Conservation (phyloP, 164 flowering plant genomes). For the Cinnamomum micranthum region DNA sequence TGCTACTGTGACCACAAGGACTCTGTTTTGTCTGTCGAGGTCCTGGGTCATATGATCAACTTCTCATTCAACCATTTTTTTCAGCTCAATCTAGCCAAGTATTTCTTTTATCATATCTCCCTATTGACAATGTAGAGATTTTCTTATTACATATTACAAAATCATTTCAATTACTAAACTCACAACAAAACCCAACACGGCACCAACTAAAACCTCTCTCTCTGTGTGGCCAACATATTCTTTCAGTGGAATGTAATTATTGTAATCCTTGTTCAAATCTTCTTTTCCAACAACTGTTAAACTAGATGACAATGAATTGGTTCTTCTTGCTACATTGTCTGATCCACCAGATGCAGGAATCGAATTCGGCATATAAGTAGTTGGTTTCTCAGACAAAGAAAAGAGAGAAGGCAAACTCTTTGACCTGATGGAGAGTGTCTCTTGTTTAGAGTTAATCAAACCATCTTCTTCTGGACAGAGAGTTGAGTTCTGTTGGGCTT, state of each 20-base stretch:
- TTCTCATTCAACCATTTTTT: no score
- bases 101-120: no score
- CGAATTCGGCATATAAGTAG: conserved; percentile 11
- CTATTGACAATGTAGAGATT: no score
- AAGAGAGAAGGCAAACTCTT: conserved; percentile 15
- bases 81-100: no score
- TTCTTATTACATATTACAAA: conserved; percentile 15
- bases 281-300: conserved; percentile 13
- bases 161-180: conserved; percentile 38
- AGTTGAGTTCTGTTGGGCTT: conserved; percentile 12
- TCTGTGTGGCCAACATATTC: conserved; percentile 82
- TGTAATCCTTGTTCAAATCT: neutral
- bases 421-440: conserved; percentile 15
- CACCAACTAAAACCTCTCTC: conserved; percentile 75
- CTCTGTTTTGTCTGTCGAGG: no score
- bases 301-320: neutral
- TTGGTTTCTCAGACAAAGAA: conserved; percentile 21
- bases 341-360: conserved; percentile 12
- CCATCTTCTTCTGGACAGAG: conserved; percentile 13
- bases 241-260: conserved; percentile 30
- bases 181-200: conserved; percentile 63
- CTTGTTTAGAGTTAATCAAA: conserved; percentile 17
- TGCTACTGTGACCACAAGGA: no score
- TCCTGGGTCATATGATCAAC: no score
- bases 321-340: conserved; percentile 1